These are phyloP conservation scores for Penicillium sp. DNA, from an alignment of 2,329 filamentous ascomycete species.

Conservation along the genomic window DNA sequence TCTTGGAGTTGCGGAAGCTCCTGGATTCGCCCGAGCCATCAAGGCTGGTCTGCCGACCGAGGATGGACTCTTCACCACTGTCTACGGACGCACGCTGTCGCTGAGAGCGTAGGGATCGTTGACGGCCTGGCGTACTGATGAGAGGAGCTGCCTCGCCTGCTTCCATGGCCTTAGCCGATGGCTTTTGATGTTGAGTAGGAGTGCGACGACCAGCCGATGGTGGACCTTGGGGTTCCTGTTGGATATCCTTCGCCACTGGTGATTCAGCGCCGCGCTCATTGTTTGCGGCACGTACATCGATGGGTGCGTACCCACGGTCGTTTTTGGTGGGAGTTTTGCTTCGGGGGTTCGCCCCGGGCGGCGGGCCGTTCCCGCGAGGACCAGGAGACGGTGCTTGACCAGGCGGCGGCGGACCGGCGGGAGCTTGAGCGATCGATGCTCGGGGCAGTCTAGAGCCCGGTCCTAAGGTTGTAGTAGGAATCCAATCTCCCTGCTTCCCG, in stretches of 20 bases:
- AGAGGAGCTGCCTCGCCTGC: slow-evolving; percentile 46
- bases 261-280: slow-evolving; percentile 48
- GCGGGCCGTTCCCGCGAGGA: slow-evolving; percentile 47
- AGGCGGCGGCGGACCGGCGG: slow-evolving; percentile 61
- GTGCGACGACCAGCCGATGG: slow-evolving; percentile 61
- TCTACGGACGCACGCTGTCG: slow-evolving; percentile 66
- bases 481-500: slow-evolving; percentile 29
- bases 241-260: slow-evolving; percentile 45
- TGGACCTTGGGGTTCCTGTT: slow-evolving; percentile 48
- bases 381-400: slow-evolving; percentile 61
- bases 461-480: slow-evolving; percentile 32
- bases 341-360: slow-evolving; percentile 32
- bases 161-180: slow-evolving; percentile 47
- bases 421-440: slow-evolving; percentile 56
- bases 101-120: slow-evolving; percentile 55
- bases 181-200: slow-evolving; percentile 52
- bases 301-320: slow-evolving; percentile 44
- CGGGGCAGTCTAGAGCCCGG: slow-evolving; percentile 57
- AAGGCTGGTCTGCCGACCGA: slow-evolving; percentile 41
- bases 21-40: slow-evolving; percentile 41
- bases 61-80: slow-evolving; percentile 57
- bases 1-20: slow-evolving; percentile 41
- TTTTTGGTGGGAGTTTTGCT: slow-evolving; percentile 52
- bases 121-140: slow-evolving; percentile 42
- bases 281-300: slow-evolving; percentile 42